Evolutionary conservation across 140 eudicot genomes (phyloP), one percentile per base, ranked within the genome.

Genomic region (Erigeron philadelphicus): DNA sequence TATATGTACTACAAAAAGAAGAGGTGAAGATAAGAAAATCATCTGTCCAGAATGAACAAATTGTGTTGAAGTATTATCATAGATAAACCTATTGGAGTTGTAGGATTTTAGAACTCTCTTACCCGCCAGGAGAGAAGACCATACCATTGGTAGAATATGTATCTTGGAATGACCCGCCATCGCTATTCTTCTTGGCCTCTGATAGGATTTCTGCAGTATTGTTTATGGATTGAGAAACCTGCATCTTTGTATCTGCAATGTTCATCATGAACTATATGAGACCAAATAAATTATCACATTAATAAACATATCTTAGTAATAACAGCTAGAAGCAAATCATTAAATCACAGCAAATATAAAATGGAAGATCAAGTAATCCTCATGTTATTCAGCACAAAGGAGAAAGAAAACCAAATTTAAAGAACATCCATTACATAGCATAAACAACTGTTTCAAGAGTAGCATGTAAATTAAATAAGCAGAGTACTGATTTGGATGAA

Each of bases 181-280:
- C 81, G 11, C 21, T 70, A 71, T 68, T 70, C 74, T 74, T 67
- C 75, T 80, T 60, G 61, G 66, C 50, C 53, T 19, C 41, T 11
- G 68, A 54, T 41, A 80, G 53, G 48, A 78, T 79, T 73, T 80
- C 86, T 70, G 64, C 81, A 55, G 78, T 61, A 77, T 47, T 63
- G 41, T 61, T 77, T 38, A 61, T 23, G 63, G 80, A 55, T 67
- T 78, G 78, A 67, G 88, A 61, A 65, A 62, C 84, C 84, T 79
- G 91, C 87, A 79, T 61, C 88, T 75, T 82, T 78, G 78, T 72
- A 83, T 86, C 98, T 93, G 98, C 98, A 89, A 86, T 73, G 71
- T 82, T 76, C 85, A 76, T 80, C 78, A 89, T 74, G 74, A 86
- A 82, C 76, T 70, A 76, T 75, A 65, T 74, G 69, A 79, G 83